These are phyloP conservation scores for Penstemon newberryi DNA, from an alignment of 257 asterid genomes.

Conservation along the genomic window DNA sequence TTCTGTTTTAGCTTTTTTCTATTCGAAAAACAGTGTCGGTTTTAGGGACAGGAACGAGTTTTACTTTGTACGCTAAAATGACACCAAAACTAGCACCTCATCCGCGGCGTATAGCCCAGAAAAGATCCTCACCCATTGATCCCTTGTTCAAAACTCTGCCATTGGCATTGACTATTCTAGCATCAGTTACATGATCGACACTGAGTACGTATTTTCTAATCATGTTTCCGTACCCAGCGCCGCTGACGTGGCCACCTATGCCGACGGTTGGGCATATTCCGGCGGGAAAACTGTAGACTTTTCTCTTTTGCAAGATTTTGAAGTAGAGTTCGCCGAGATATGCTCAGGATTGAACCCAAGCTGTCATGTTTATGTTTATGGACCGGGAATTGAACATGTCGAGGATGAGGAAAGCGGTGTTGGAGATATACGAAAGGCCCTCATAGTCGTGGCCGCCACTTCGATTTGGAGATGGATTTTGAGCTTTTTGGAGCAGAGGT, in stretches of 20 bases:
- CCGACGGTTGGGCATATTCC: not conserved
- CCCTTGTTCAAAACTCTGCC: not conserved
- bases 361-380: not conserved
- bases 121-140: too few species aligned
- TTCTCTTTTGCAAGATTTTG: not conserved
- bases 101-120: too few species aligned
- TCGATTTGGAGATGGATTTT: constrained; percentile 40
- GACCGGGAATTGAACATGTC: constrained; percentile 44
- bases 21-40: constrained; percentile 3
- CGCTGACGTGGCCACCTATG: not conserved
- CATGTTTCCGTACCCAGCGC: not conserved
- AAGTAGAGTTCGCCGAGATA: not conserved
- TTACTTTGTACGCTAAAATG: too few species aligned
- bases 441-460: constrained; percentile 66
- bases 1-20: too few species aligned
- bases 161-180: not conserved
- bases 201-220: not conserved
- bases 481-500: constrained; percentile 32
- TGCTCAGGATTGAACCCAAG: not conserved
- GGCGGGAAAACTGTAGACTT: not conserved
- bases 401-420: constrained; percentile 26
- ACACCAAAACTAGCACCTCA: too few species aligned
- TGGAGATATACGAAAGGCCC: constrained; percentile 41
- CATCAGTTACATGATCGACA: not conserved
- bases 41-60: too few species aligned